Evolutionary conservation across 2,329 filamentous ascomycete genomes (phyloP), one percentile per base, ranked within the genome.

Genomic region (Fusarium tricinctum): DNA sequence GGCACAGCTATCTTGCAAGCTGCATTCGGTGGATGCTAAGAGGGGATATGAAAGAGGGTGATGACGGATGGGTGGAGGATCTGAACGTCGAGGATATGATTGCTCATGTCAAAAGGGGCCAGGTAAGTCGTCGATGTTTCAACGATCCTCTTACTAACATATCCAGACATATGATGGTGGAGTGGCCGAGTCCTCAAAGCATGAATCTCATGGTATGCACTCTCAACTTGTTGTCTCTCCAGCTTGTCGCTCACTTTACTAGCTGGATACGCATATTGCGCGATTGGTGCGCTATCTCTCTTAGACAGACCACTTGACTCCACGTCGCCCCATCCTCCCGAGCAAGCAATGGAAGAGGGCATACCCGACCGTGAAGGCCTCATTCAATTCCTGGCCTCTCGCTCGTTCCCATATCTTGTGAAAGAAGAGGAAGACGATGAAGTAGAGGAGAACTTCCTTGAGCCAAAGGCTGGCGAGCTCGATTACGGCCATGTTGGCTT

Each of bases 241-340:
- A 62, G 44, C 47, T n/a, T 8, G 23, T 56, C 19, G 28, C 67
- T 66, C 32, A 72, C 44, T 2, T 43, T 2, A 59, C 59, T 30
- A 94, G 92, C 93, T 71, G 96, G 96, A 20, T 95, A 97, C 78
- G 94, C 93, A 12, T 97, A 94, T 82, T 97, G 94, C 78, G 94
- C 91, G 9, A 86, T 97, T 54, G 89, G 88, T 13, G 91, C 93
- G 6, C 82, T 98, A 7, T 87, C 88, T 3, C 87, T 97, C 49
- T 83, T 97, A n/a, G 87, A 88, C 62, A 87, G 89, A 13, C 84
- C 91, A 2, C 79, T 82, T 2, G 77, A 81, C 14, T 72, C 72
- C 17, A 72, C 61, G 1, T 42, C 57, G 0, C 5, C 66, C 0
- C 52, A 62, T 6, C 54, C 57, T 20, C 43, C 60, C 0, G 71